These are phyloP conservation scores for Astragalus membranaceus DNA, from an alignment of 306 rosid species.

Conservation along the genomic window DNA sequence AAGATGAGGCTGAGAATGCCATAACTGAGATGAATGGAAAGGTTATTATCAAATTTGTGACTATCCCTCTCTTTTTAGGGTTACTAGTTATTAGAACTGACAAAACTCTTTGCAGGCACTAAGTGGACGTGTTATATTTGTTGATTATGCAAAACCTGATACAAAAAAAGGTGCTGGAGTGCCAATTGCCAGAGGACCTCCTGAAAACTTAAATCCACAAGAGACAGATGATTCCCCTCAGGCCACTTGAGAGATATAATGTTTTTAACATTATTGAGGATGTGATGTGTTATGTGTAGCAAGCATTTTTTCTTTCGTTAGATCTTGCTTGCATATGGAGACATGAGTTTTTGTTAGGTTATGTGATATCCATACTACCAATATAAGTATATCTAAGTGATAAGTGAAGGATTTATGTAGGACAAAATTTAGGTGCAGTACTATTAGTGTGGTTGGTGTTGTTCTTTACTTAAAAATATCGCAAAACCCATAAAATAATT, in stretches of 20 bases:
- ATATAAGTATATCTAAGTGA: constrained; percentile 8
- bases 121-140: constrained; percentile 80
- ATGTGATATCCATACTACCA: not conserved
- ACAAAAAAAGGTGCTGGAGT: constrained; percentile 25
- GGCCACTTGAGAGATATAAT: not conserved
- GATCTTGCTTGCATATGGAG: not conserved
- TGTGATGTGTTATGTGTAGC: not conserved
- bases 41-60: constrained; percentile 26
- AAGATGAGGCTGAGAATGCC: constrained; percentile 75
- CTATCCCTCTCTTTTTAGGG: not conserved
- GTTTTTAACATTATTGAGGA: not conserved
- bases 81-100: constrained; percentile 4
- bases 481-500: too few species aligned
- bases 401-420: not conserved
- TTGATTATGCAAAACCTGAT: constrained; percentile 73
- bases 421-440: too few species aligned
- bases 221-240: constrained; percentile 17
- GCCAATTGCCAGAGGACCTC: constrained; percentile 94
- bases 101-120: constrained; percentile 46
- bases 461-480: too few species aligned
- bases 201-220: constrained; percentile 24
- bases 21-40: constrained; percentile 73
- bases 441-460: too few species aligned
- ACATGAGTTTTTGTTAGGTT: constrained; percentile 9
- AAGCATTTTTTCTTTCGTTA: not conserved